A percentile compares a stretch with the other conserved stretches of the same genome.
These are phyloP conservation scores for Podospora tetraspora DNA, from an alignment of 495 filamentous ascomycete species.

Conservation along the genomic window DNA sequence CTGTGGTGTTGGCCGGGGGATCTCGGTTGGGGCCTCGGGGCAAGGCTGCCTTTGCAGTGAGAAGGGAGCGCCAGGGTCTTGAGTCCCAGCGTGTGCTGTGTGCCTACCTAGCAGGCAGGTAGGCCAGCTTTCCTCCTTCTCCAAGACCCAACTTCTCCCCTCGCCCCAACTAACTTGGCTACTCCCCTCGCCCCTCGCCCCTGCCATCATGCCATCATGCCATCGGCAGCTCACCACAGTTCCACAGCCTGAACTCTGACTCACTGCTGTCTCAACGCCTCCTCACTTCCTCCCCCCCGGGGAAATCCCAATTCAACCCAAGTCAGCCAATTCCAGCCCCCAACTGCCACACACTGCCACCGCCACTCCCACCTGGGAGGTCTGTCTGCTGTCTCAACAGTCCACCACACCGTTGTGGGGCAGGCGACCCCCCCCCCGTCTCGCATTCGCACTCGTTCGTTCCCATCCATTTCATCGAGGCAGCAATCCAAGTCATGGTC, in stretches of 20 bases:
- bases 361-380: not conserved
- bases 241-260: conserved; percentile 3
- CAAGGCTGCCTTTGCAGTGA: not conserved
- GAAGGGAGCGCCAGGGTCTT: no score
- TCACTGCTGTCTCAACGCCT: conserved; percentile 9
- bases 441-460: not conserved
- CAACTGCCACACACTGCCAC: not conserved
- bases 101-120: not conserved
- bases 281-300: conserved; percentile 1
- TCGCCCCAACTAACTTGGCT: not conserved
- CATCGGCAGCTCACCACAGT: not conserved
- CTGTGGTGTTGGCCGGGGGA: not conserved
- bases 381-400: not conserved
- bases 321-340: not conserved
- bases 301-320: not conserved
- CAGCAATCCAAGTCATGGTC: not conserved
- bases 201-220: no score
- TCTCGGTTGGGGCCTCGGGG: not conserved
- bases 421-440: not conserved
- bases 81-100: not conserved
- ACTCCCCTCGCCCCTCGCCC: not conserved
- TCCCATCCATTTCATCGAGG: no score
- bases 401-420: not conserved
- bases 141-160: no score
- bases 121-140: not conserved